These are phyloP conservation scores for Spongispora temasekensis DNA, from an alignment of 1,284 basidiomycete genomes.

Conservation along the genomic window DNA sequence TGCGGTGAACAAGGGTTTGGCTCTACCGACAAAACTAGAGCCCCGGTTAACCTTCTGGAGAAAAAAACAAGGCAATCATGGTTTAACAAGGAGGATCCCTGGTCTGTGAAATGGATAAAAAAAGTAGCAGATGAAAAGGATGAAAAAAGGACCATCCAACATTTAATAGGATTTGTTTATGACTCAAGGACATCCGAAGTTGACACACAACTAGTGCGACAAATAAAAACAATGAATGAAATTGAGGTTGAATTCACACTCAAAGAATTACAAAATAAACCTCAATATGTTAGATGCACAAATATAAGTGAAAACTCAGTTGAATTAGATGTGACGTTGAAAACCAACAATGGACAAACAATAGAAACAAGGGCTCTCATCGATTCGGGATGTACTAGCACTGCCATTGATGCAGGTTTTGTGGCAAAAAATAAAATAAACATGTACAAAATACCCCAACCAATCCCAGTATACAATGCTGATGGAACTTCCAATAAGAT, in stretches of 20 bases:
- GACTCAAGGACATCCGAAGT: accelerated
- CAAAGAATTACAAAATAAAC: neutral
- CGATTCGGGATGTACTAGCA: neutral
- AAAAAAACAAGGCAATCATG: neutral
- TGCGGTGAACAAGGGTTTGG: neutral
- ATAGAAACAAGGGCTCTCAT: accelerated
- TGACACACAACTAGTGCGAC: accelerated
- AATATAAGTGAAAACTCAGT: neutral
- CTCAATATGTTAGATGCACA: neutral
- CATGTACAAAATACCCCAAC: neutral
- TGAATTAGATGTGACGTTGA: neutral
- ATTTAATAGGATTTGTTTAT: neutral
- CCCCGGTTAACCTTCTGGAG: too few species aligned
- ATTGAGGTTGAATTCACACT: neutral
- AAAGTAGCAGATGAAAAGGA: neutral
- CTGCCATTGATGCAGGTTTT: neutral
- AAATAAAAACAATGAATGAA: neutral
- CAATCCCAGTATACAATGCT: neutral
- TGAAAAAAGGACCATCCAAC: accelerated
- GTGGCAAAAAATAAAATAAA: neutral
- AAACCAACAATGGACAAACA: neutral
- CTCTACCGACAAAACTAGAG: neutral
- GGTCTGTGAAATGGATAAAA: neutral
- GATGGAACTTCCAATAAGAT: neutral
- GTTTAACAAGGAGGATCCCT: neutral